A percentile compares a stretch with the other conserved stretches of the same genome.
These are phyloP conservation scores for Colletotrichum magnum DNA, from an alignment of 2,329 filamentous ascomycete genomes.

Conservation along the genomic window DNA sequence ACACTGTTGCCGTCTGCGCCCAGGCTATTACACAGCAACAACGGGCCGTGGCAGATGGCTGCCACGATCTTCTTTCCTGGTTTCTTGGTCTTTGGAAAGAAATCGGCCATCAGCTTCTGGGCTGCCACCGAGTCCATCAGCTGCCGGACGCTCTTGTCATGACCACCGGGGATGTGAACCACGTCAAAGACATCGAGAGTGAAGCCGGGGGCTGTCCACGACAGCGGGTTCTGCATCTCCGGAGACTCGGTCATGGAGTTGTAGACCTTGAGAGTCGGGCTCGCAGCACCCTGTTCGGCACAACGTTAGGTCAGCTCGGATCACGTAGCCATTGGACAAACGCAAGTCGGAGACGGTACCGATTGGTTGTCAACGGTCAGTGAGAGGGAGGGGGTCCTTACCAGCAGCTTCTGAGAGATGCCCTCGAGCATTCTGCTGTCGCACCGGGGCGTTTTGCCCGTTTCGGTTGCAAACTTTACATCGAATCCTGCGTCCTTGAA, in stretches of 20 bases:
- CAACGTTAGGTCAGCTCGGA: slow-evolving; percentile 11
- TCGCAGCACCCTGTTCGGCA: slow-evolving; percentile 57
- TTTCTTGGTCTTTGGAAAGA: slow-evolving; percentile 63
- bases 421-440: slow-evolving; percentile 65
- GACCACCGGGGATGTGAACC: slow-evolving; percentile 66
- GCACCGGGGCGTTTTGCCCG: slow-evolving; percentile 61
- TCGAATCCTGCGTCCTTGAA: slow-evolving; percentile 64
- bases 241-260: slow-evolving; percentile 57
- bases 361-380: background rate
- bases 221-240: slow-evolving; percentile 58
- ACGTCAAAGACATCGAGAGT: slow-evolving; percentile 61
- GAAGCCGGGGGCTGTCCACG: slow-evolving; percentile 62
- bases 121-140: slow-evolving; percentile 63
- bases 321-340: background rate
- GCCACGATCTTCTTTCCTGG: slow-evolving; percentile 59
- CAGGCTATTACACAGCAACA: slow-evolving; percentile 62
- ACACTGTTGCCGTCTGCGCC: slow-evolving; percentile 59
- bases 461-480: slow-evolving; percentile 65
- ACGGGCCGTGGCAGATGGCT: slow-evolving; percentile 68
- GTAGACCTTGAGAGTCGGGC: slow-evolving; percentile 57
- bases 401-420: slow-evolving; percentile 64
- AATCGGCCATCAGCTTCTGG: slow-evolving; percentile 59
- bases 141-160: slow-evolving; percentile 66
- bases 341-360: slow-evolving; percentile 2
- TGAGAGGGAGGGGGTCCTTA: slow-evolving; percentile 45